Base-by-base conservation (phyloP, 1,284 basidiomycete genomes). In the Trichosporon sp. region DNA sequence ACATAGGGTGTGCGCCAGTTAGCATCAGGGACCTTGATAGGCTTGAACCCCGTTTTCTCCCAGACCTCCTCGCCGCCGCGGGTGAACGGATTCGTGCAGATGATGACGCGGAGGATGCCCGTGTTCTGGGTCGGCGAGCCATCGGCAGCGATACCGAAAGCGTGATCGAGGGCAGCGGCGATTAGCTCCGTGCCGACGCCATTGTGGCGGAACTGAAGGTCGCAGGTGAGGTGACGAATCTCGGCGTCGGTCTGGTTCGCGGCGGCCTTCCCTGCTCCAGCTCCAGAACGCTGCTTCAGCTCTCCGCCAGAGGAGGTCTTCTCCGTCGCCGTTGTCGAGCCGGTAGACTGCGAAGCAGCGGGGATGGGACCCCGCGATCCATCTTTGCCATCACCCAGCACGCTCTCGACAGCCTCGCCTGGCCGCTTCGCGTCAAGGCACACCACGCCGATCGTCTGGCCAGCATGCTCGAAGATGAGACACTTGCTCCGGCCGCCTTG, bases 161-260 rank as follows among this genome's bases (percentile, higher is more conserved):
- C 85, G 65, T 84, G 82, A 44, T 82, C 78, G 13, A 88, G 74
- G 0, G 87, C 88, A 69, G 85, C 82, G 21, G 81, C 71, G 13
- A 92, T 78, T 25, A 92, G 78, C 73, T 91, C 90, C 14, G 85
- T 81, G 70, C 89, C 88, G 40, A 89, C 82, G 5, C 82, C 82
- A 13, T 84, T 79, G 6, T 70, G 70, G 49, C 89, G 84, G 72
- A 86, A 89, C 6, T 81, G 82, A 63, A 87, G 85, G 59, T 89
- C 87, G 40, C 90, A 85, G 70, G 85, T 87, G 73, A 91, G 86
- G 74, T 92, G 91, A 29, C 89, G 86, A 66, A 92, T 87, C n/a
- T 84, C 81, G 9, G 87, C 89, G 14, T 82, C 81, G 4, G 29
- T n/a, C 6, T 14, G 16, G 2, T 27, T 52, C 27, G 5, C 13